phyloP scores from a whole-genome alignment of 208 protist genomes.

The Trichomonas vaginalis region DNA sequence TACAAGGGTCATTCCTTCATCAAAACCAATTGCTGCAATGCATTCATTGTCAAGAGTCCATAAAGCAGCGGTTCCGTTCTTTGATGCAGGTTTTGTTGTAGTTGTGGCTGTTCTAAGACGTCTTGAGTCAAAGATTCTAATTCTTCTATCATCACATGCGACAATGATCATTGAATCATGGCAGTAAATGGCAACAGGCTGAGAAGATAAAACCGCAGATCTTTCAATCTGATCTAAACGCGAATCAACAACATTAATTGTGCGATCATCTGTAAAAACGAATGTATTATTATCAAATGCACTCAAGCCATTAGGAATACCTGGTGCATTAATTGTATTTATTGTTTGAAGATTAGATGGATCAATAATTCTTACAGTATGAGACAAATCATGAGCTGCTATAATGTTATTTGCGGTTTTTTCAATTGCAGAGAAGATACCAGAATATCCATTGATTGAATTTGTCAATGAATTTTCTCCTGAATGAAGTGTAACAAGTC shows the following conservation, averaged over 20 bases:
- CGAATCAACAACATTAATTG: not conserved
- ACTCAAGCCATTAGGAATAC: not conserved
- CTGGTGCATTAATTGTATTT: not conserved
- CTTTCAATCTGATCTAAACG: not conserved
- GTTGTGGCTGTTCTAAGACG: not conserved
- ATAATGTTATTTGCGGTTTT: not conserved
- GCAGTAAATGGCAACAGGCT: not conserved
- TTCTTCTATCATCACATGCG: not conserved
- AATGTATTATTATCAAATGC: no score
- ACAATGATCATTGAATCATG: not conserved
- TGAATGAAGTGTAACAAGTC: not conserved
- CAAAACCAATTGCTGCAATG: not conserved
- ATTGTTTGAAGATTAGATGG: not conserved
- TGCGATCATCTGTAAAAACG: not conserved
- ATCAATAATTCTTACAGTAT: not conserved
- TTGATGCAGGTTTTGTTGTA: not conserved
- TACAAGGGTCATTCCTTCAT: conserved; percentile 11
- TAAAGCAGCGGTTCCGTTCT: not conserved
- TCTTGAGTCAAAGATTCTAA: not conserved
- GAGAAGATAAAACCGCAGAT: not conserved
- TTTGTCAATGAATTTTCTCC: not conserved
- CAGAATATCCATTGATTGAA: not conserved
- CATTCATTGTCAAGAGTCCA: not conserved
- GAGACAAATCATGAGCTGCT: not conserved
- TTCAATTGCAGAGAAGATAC: not conserved